Conservation (phyloP, 2,329 filamentous ascomycete species). For the Didymella exigua region DNA sequence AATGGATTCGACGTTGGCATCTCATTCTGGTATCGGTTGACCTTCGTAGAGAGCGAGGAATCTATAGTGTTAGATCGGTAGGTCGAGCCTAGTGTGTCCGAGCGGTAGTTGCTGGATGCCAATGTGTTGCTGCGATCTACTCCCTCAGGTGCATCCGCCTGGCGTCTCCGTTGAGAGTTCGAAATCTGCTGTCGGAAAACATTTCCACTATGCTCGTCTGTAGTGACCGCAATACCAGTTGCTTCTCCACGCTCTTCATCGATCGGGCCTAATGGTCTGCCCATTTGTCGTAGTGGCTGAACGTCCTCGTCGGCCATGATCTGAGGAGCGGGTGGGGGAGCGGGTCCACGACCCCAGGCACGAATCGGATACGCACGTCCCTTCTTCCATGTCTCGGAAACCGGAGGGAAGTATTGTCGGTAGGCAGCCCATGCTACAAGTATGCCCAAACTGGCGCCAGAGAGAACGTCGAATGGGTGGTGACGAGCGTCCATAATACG, state of each 20-base stretch:
- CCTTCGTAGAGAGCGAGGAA: conserved; percentile 39
- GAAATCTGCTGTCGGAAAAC: conserved; percentile 49
- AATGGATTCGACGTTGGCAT: conserved; percentile 45
- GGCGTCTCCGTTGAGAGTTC: conserved; percentile 44
- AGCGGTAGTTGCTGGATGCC: conserved; percentile 36
- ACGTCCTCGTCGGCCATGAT: conserved; percentile 39
- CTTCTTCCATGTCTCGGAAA: conserved; percentile 62
- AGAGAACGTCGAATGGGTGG: conserved; percentile 66
- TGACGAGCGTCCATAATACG: conserved; percentile 68
- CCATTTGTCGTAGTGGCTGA: conserved; percentile 38
- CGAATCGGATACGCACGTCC: conserved; percentile 65
- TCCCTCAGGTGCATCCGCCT: conserved; percentile 33
- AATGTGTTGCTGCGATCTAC: conserved; percentile 42
- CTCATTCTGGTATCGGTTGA: conserved; percentile 40
- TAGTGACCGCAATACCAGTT: conserved; percentile 34
- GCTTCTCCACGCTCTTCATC: conserved; percentile 44
- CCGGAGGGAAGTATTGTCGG: conserved; percentile 64
- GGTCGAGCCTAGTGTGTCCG: conserved; percentile 29
- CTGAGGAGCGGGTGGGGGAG: conserved; percentile 32
- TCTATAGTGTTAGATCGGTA: conserved; percentile 20
- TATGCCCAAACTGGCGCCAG: conserved; percentile 60
- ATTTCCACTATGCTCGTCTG: conserved; percentile 35
- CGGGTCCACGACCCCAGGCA: conserved; percentile 59
- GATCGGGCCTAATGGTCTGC: conserved; percentile 33
- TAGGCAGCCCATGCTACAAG: conserved; percentile 60